Base-by-base conservation (phyloP, 2,329 filamentous ascomycete genomes). In the Ceratocystis destructans region DNA sequence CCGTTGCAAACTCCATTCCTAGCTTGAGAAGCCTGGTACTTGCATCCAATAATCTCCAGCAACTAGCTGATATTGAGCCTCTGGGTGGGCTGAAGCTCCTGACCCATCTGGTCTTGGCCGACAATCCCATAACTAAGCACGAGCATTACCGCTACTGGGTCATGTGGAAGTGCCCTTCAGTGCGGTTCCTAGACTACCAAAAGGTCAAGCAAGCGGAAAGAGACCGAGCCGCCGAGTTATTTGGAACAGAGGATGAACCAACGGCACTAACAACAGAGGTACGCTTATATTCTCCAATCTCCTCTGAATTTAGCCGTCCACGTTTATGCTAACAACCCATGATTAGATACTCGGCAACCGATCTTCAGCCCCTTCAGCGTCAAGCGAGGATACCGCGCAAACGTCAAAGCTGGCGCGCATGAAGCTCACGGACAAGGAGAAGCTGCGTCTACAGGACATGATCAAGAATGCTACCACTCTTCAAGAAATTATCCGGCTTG, bases 81-180 rank as follows among this genome's bases (percentile, higher is more conserved):
- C 77, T 99, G 71, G 82, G 80, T 33, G 80, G 80, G 22, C 87
- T 95, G 72, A 73, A 78, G 66, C 81, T 82, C 67, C 76, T 99
- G 75, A 91, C 87, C 67, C 90, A 96, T 76, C 75, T 99, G 72
- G 85, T 88, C 48, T 75, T 97, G 74, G 74, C 88, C 66, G 92
- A 95, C 69, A 97, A 97, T 74, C 93, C 94, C 0, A 89, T 97
- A 6, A 85, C 89, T 28, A 89, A 88, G 79, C 15, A 64, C 64
- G 72, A 96, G 90, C 80, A 96, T 77, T 99, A 97, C 78, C 87
- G 94, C 64, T 87, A 88, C 75, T 99, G 90, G 87, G 79, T 96
- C 33, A 83, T 99, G 68, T 96, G 89, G 88, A 84, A 87, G 69
- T 90, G 88, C 74, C 91, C 90, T 0, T 82, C 81, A 3, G 85